Evolutionary conservation across 345 rosid species (phyloP), one percentile per base, ranked within the genome.

Genomic region (Moricandia arvensis): DNA sequence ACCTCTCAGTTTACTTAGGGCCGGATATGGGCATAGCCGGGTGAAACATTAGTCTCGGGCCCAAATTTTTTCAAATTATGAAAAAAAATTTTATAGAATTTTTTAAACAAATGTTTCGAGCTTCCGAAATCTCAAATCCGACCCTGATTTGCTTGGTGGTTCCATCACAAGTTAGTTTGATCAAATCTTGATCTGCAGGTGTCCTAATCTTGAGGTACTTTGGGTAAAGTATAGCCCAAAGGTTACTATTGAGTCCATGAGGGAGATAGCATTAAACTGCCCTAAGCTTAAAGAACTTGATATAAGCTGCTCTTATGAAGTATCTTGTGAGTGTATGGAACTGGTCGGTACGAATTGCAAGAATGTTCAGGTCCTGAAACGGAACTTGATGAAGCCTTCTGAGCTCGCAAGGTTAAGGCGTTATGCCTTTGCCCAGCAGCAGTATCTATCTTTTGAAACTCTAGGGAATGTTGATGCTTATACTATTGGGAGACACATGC

Each of bases 251-350:
- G 82, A 76, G 17, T 65, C 69, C 7, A 65, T 91, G 80, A 49
- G 73, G 66, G 84, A 71, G 45, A 77, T 91, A 49, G 90, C 95
- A 0, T 78, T 70, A 18, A 78, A 77, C 9, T 91, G 90, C 66
- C 9, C 80, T 24, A 82, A 76, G 67, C 70, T 66, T 11, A 47
- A 45, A n/a, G 70, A 45, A 15, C 41, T 66, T 29, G 37, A 91
- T 38, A 76, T 91, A 21, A 91, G 91, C 81, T 85, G 81, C 77
- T 91, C 94, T 80, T 85, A 85, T 45, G 89, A 82, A 63, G 79
- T 90, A 47, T 83, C 91, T 69, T 75, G 66, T 47, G 86, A 41
- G 15, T 41, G 35, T 33, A 6, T 66, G 8, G 4, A 9, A 8
- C 59, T 85, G 41, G 61, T 90, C 0, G 98, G 94, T 26, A 73